Base-by-base conservation (phyloP, 78 protist genomes). In the Ministeria vibrans region DNA sequence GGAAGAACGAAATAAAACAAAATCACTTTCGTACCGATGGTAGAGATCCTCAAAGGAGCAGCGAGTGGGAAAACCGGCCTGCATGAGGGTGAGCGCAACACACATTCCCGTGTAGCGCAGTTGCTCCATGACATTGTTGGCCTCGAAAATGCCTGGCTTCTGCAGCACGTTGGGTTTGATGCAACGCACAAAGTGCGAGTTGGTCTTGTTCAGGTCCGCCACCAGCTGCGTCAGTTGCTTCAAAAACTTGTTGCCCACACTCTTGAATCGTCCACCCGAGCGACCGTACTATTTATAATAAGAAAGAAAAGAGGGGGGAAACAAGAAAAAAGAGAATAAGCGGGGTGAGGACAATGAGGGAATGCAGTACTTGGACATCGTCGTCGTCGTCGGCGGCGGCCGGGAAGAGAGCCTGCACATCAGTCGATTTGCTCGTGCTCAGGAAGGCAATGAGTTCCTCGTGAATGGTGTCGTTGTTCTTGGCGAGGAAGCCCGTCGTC, bases 401-500 rank as follows among this genome's bases (percentile, higher is more conserved):
- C n/a, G n/a, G n/a, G n/a, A n/a, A n/a, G n/a, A n/a, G n/a, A n/a
- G n/a, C n/a, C n/a, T n/a, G 2, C 15, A 71, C 41, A 27, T 44
- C 28, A 2, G 38, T 18, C 43, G 42, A 1, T 23, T 0, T 81
- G 32, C 45, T 6, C 27, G 30, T 1, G 27, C 2, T 23, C 30
- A 75, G 32, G 32, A 59, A 42, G 6, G 9, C 41, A 1, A 0
- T 3, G 43, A 72, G 77, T 28, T 72, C 77, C 20, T 7, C 53
- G 39, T 28, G 22, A 7, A 78, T 20, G 7, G 71, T 18, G 78
- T 76, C 86, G 51, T 71, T n/a, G n/a, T 73, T 71, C 45, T 41
- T 0, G 41, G 83, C 94, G 25, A 89, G 78, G 87, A 94, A 95
- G n/a, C 87, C 92, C 25, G n/a, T 64, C n/a, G 80, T 49, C 15